Evolutionary conservation across 371 early-diverging fungal species (phyloP), one percentile per base, ranked within the genome.

Genomic region (Capillidium rhysosporum): DNA sequence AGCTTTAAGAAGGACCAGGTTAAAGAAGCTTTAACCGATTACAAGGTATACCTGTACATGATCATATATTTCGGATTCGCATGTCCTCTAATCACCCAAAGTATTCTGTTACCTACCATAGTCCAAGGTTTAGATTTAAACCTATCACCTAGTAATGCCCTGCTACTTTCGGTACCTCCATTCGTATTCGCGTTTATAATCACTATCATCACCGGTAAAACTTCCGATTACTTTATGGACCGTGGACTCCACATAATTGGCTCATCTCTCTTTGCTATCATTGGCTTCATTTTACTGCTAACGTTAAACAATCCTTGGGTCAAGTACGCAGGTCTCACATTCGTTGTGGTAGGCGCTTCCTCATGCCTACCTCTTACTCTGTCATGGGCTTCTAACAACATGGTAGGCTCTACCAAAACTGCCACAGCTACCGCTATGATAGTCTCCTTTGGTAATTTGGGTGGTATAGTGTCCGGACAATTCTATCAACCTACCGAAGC

Each of bases 391-490:
- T 63, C 69, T 12, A 71, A 65, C 59, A 79, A 75, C 24, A 65
- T 74, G 38, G 72, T 73, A 53, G 77, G 76, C 0, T 68, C 72
- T 47, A 74, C 75, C 18, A 80, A 77, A 54, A 64, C 75, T 23
- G 73, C 69, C 48, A 69, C 69, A 16, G 75, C 71, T 0, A 64
- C 65, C 1, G 77, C 72, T 1, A 60, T 72, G 40, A 68, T 74
- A 24, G 66, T 76, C 39, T 68, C 71, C 5, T 63, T 75, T 40
- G 80, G 80, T 29, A 78, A 75, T 26, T 59, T 76, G 21, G 76
- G 80, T 14, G 62, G 65, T 20, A 52, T 40, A 14, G 8, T 45
- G 12, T 20, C 29, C 5, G 26, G 52, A 23, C 40, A 56, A 46
- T 52, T 73, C 26, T 54, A 44, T 24, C 44, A 41, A 2, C 18